phyloP scores from a whole-genome alignment of 768 basidiomycete genomes.

The Boletus tomentosulus region DNA sequence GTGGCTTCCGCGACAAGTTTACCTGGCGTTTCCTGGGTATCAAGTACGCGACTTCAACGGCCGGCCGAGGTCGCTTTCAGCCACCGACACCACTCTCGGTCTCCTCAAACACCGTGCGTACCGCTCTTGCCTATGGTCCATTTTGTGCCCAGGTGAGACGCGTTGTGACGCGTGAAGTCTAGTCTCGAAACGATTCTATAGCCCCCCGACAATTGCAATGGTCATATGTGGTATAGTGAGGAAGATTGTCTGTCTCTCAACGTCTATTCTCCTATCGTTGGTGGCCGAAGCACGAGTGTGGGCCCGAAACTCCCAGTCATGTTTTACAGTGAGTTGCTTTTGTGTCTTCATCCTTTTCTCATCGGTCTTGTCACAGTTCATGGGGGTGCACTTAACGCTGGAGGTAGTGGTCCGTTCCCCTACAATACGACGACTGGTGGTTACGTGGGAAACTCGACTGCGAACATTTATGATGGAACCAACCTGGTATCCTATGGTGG shows the following conservation, averaged over 20 bases:
- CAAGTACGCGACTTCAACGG: conserved; percentile 9
- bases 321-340: conserved; percentile 11
- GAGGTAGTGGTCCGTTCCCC: conserved; percentile 15
- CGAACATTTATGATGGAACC: conserved; percentile 22
- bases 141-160: conserved; percentile 16
- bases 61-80: conserved; percentile 9
- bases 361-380: conserved; percentile 10
- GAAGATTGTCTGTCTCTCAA: conserved; percentile 22
- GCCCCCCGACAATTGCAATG: conserved; percentile 15
- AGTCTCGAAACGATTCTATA: background rate
- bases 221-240: conserved; percentile 1
- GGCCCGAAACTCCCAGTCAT: conserved; percentile 17
- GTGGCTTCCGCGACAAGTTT: conserved; percentile 20
- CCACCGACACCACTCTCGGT: conserved; percentile 10
- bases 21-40: conserved; percentile 16
- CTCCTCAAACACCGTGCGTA: background rate
- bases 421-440: conserved; percentile 20
- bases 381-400: conserved; percentile 15
- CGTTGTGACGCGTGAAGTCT: background rate
- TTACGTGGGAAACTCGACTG: conserved; percentile 15
- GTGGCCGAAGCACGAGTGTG: background rate
- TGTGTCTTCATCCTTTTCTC: background rate
- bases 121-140: conserved; percentile 12
- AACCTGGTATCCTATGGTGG: conserved; percentile 25
- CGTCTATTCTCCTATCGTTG: conserved; percentile 12